phyloP scores from a whole-genome alignment of 352 stramenopile species.

The Pythium aquatile region DNA sequence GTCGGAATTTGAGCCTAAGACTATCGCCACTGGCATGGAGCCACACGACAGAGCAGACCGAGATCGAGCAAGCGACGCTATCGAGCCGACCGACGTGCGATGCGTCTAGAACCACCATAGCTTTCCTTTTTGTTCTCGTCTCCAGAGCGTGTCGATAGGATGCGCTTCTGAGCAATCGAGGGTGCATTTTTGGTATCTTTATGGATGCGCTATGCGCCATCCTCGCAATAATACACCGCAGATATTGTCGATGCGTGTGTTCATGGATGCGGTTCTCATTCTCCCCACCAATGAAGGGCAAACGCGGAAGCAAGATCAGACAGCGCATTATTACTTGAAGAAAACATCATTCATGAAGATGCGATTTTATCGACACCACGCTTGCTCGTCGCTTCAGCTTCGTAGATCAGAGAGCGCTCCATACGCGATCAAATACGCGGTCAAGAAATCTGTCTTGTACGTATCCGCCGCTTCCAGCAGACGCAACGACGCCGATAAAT shows the following conservation, averaged over 20 bases:
- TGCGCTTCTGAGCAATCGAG: not conserved
- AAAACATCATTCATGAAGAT: constrained; percentile 23
- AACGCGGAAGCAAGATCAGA: not conserved
- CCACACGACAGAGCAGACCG: constrained; percentile 1
- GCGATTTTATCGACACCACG: constrained; percentile 14
- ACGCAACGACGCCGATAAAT: not conserved
- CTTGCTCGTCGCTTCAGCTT: constrained; percentile 7
- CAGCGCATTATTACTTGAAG: constrained; percentile 4
- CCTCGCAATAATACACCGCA: constrained; percentile 17
- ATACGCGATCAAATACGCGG: not conserved
- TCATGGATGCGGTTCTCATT: not conserved
- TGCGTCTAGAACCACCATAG: constrained; percentile 1
- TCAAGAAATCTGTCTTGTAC: not conserved
- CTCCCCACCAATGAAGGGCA: no score
- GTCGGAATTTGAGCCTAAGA: constrained; percentile 11
- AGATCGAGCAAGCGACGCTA: not conserved
- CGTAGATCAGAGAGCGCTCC: not conserved
- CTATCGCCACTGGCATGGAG: not conserved
- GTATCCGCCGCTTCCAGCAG: not conserved
- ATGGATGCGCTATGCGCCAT: constrained; percentile 16
- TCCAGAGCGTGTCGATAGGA: not conserved
- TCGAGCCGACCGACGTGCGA: not conserved
- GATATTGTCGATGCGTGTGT: not conserved
- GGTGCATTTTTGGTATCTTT: constrained; percentile 30
- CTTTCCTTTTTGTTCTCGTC: constrained; percentile 13